phyloP scores from a whole-genome alignment of 1,139 yeast genomes.

The Pichia sp. region DNA sequence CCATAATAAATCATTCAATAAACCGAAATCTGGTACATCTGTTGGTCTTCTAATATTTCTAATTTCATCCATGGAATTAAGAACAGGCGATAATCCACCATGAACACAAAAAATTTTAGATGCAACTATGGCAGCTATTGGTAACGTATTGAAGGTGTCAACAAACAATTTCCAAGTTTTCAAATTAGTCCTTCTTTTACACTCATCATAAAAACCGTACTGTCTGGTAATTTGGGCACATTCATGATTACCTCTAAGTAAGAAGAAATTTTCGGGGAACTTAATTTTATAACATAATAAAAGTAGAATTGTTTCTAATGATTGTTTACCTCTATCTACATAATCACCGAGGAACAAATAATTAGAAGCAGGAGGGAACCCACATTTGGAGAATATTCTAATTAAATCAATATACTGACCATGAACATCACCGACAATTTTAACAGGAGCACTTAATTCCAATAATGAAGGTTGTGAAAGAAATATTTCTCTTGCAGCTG shows the following conservation, averaged over 20 bases:
- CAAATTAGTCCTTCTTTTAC: slow-evolving; percentile 79
- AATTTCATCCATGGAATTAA: slow-evolving; percentile 87
- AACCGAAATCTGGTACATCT: slow-evolving; percentile 94
- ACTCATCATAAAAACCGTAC: slow-evolving; percentile 95
- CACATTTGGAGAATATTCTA: slow-evolving; percentile 89
- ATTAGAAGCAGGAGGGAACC: slow-evolving; percentile 95
- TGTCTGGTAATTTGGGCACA: slow-evolving; percentile 94
- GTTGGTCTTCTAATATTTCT: slow-evolving; percentile 90
- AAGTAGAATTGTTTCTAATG: slow-evolving; percentile 80
- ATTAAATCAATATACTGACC: slow-evolving; percentile 93
- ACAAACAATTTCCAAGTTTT: slow-evolving; percentile 92
- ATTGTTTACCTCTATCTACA: slow-evolving; percentile 94
- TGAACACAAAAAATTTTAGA: slow-evolving; percentile 96
- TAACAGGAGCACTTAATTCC: slow-evolving; percentile 91
- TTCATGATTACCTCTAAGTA: slow-evolving; percentile 92
- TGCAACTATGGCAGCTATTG: slow-evolving; percentile 93
- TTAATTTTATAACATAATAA: slow-evolving; percentile 88
- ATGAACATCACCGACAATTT: slow-evolving; percentile 96
- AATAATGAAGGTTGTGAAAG: slow-evolving; percentile 81
- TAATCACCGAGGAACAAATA: slow-evolving; percentile 91
- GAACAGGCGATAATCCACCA: slow-evolving; percentile 91
- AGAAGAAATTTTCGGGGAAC: slow-evolving; percentile 91
- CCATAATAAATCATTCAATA: slow-evolving; percentile 88
- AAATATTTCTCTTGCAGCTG: slow-evolving; percentile 81
- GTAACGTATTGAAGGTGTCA: slow-evolving; percentile 90